These are phyloP conservation scores for Hanseniaspora thailandica DNA, from an alignment of 805 yeast species.

Conservation along the genomic window DNA sequence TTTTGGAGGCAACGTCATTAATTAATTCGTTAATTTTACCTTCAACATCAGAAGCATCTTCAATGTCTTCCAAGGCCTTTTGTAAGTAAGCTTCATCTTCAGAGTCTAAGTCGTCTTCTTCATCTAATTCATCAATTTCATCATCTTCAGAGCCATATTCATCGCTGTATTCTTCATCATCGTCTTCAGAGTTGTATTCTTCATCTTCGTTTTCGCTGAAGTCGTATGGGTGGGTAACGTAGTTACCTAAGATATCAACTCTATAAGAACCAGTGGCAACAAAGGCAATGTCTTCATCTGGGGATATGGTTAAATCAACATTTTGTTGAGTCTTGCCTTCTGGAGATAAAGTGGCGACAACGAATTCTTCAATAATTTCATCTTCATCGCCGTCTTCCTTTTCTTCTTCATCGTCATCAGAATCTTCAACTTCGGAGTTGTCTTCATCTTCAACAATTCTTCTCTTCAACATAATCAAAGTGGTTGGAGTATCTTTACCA, in stretches of 20 bases:
- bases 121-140: slow-evolving; percentile 39
- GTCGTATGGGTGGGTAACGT: slow-evolving; percentile 89
- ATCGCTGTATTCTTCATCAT: slow-evolving; percentile 31
- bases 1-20: slow-evolving; percentile 36
- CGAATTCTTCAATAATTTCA: slow-evolving; percentile 70
- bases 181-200: slow-evolving; percentile 38
- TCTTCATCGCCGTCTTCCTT: slow-evolving; percentile 30
- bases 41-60: slow-evolving; percentile 59
- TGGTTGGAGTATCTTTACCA: slow-evolving; percentile 76
- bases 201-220: slow-evolving; percentile 38
- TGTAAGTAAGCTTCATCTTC: slow-evolving; percentile 31
- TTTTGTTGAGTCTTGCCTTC: slow-evolving; percentile 76
- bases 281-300: slow-evolving; percentile 88
- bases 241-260: slow-evolving; percentile 86
- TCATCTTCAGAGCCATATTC: slow-evolving; percentile 28
- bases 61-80: slow-evolving; percentile 50
- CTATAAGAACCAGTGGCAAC: slow-evolving; percentile 95
- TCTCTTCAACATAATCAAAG: slow-evolving; percentile 78
- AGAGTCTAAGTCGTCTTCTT: slow-evolving; percentile 29
- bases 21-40: slow-evolving; percentile 63
- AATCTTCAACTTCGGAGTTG: slow-evolving; percentile 30
- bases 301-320: slow-evolving; percentile 75
- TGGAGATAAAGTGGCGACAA: slow-evolving; percentile 85
- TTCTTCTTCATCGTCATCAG: slow-evolving; percentile 27
- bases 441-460: slow-evolving; percentile 37